Base-by-base conservation (phyloP, 2,329 filamentous ascomycete species). In the Chaetomium olivaceum region DNA sequence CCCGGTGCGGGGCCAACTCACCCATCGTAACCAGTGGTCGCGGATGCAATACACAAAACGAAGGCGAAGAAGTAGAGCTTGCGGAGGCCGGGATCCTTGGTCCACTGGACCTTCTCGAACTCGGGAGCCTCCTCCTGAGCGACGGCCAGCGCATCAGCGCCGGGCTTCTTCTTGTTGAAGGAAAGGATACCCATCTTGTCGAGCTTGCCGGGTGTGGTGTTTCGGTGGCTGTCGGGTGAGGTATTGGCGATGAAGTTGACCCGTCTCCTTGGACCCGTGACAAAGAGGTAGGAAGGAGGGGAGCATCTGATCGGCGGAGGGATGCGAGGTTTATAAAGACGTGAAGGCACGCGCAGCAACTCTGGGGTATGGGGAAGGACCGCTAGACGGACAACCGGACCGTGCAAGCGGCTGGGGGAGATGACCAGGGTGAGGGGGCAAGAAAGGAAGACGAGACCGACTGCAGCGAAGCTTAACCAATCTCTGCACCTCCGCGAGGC, bases 1-100 rank as follows among this genome's bases (percentile, higher is more conserved):
- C 50, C 39, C 23, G 58, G 48, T 36, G 29, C 11, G 31, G 19
- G 8, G 7, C 12, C 21, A 48, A 67, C 78, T 67, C 76, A 84
- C 82, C 81, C 81, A 80, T 85, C 82, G 74, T 85, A 84, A 71
- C 82, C 81, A 46, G 83, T 86, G 43, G 84, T 85, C 16, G 84
- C 84, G 31, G 84, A 86, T 58, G 81, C 82, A 69, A 85, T 75
- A 70, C 81, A 84, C 62, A 85, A 80, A 61, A 84, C 75, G 68
- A 82, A 75, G 59, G 80, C 79, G 71, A 80, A 84, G 70, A 83
- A 82, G 77, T 86, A 86, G 9, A 87, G 78, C 76, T 82, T 82
- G 72, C 84, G 77, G 71, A 87, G 78, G 54, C 83, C 83, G n/a
- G 83, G 81, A 31, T 86, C 82, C 69, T 79, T 82, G 58, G 72